Base-by-base conservation (phyloP, 495 filamentous ascomycete genomes). In the Chaetomium fimeti region DNA sequence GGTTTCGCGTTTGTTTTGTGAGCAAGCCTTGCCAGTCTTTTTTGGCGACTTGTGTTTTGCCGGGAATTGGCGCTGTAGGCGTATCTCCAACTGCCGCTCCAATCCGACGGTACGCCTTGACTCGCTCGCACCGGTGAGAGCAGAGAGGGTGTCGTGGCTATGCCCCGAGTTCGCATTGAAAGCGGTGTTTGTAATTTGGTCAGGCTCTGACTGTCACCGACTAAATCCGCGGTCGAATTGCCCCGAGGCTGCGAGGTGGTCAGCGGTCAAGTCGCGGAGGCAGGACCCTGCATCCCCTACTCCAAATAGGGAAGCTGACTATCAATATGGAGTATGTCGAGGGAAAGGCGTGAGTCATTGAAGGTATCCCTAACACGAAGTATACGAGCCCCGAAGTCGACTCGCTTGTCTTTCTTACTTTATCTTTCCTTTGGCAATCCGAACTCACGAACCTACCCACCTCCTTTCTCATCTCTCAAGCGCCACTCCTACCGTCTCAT, bases 1-100 rank as follows among this genome's bases (percentile, higher is more conserved):
- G 66, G 65, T 53, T 70, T 59, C 54, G 56, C 57, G 58, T 64
- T 59, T 57, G 63, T 68, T 36, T 65, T 67, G 43, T 57, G 65
- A 57, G 51, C 60, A 59, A 47, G 53, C 36, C 42, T 20, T 20
- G 11, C 29, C 42, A 6, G 29, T 58, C 22, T 47, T 29, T 51
- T 27, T 52, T 36, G 58, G 49, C 32, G 28, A 28, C 15, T 61
- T 61, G 48, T 64, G 65, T 28, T 57, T 5, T 52, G 28, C 42
- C 38, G 11, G 45, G 49, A 59, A 45, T 52, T 53, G 38, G 32
- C 5, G 24, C 0, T 55, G 28, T 36, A 29, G 25, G 20, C 27
- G 22, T 51, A 36, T 36, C 45, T 40, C 25, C 45, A 28, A 7
- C 7, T 54, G 52, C 52, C 18, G 6, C 16, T 16, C 25, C 5